Conservation (phyloP, 306 rosid genomes). For the Fagus sylvatica region DNA sequence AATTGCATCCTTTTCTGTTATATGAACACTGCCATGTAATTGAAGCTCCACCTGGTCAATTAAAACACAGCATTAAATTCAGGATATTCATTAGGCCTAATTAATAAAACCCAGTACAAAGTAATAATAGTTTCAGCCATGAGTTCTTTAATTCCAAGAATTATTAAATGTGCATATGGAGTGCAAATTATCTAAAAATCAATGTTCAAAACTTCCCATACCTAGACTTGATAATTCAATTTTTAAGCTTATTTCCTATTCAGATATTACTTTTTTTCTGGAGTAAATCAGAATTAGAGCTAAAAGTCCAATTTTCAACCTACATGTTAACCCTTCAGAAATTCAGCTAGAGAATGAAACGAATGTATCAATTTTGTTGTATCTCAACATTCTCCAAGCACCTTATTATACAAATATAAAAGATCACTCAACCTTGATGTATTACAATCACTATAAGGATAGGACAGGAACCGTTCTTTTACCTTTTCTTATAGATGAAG, state of each 20-base stretch:
- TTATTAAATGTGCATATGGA: not conserved
- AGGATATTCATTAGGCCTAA: constrained; percentile 13
- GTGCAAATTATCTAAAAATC: not conserved
- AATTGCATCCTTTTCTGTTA: constrained; percentile 88
- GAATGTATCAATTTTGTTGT: not conserved
- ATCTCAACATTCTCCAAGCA: not conserved
- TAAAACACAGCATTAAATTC: constrained; percentile 25
- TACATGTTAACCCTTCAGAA: not conserved
- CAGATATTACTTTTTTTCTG: not conserved
- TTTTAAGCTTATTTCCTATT: not conserved
- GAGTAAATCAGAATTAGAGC: not conserved
- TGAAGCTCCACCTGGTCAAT: constrained; percentile 80
- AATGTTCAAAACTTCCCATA: not conserved
- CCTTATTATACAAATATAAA: not conserved
- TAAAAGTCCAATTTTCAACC: not conserved
- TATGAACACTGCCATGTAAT: constrained; percentile 56
- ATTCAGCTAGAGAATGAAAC: not conserved
- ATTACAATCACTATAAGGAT: not conserved
- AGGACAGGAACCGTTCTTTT: not conserved
- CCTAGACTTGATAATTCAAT: not conserved
- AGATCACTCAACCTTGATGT: not conserved
- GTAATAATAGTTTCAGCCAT: not conserved
- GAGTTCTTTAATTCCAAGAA: not conserved
- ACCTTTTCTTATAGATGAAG: not conserved
- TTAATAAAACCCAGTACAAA: not conserved